Evolutionary conservation across 495 filamentous ascomycete species (phyloP).

Genomic region (Cercophora sp.): DNA sequence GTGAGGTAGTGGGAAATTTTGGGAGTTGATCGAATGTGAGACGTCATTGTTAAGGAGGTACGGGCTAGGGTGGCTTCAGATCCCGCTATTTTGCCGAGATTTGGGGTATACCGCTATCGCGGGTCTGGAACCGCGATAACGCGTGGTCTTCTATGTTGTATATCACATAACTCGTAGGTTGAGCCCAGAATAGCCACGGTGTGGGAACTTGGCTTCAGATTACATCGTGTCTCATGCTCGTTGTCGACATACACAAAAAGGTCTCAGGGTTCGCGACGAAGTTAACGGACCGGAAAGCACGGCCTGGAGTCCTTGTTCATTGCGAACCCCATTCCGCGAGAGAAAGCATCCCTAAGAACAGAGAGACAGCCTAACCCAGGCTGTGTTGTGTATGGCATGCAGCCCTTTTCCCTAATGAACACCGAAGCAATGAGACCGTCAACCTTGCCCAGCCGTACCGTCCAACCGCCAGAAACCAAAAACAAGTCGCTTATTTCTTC

Average conservation of each 20-base stretch:
- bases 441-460: constrained; percentile 26
- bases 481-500: constrained; percentile 61
- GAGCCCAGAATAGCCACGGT: too few species aligned
- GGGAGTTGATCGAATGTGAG: neutral
- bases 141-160: too few species aligned
- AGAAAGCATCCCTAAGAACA: constrained; percentile 48
- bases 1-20: constrained; percentile 1
- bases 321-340: constrained; percentile 36
- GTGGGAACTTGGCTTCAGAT: too few species aligned
- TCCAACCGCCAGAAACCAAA: constrained; percentile 19
- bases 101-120: too few species aligned
- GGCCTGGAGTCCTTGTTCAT: constrained; percentile 37
- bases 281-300: constrained; percentile 15
- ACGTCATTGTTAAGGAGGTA: constrained; percentile 1
- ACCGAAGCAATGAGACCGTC: constrained; percentile 49
- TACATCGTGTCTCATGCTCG: too few species aligned
- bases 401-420: constrained; percentile 47
- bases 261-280: neutral
- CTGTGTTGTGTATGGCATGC: constrained; percentile 43
- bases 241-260: too few species aligned
- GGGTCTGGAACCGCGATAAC: too few species aligned
- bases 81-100: too few species aligned
- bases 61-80: too few species aligned
- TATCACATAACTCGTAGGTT: too few species aligned
- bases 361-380: constrained; percentile 34